A percentile compares a stretch with the other conserved stretches of the same genome.
These are phyloP conservation scores for Nannochloropsis salina DNA, from an alignment of 108 stramenopile genomes.

Conservation along the genomic window DNA sequence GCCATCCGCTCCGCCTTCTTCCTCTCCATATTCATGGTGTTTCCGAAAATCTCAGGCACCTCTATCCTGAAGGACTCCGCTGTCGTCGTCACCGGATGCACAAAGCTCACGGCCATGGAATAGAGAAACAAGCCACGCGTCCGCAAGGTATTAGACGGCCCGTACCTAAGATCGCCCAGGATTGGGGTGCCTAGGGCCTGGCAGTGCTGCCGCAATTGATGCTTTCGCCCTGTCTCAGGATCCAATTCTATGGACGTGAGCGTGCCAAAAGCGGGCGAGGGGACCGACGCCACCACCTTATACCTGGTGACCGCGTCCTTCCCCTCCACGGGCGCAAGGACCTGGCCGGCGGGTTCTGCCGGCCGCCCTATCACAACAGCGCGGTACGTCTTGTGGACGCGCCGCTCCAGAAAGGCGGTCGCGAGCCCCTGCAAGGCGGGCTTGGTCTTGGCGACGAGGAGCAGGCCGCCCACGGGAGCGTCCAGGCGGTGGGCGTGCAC, in stretches of 20 bases:
- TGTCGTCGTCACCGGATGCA: not conserved
- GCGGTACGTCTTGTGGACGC: not conserved
- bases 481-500: constrained; percentile 18
- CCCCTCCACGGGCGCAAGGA: not conserved
- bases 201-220: constrained; percentile 8
- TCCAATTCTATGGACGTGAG: not conserved
- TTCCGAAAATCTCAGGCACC: not conserved
- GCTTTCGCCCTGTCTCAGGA: not conserved
- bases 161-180: not conserved
- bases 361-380: not conserved
- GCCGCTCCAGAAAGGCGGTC: not conserved
- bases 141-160: not conserved
- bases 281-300: not conserved
- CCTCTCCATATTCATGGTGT: not conserved
- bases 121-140: not conserved
- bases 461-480: not conserved
- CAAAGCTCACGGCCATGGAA: not conserved
- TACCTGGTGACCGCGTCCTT: not conserved
- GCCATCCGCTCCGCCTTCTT: not conserved
- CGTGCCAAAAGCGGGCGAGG: not conserved
- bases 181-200: not conserved
- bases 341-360: not conserved
- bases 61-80: not conserved
- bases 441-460: not conserved
- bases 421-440: not conserved